Evolutionary conservation across 768 basidiomycete genomes (phyloP).

Genomic region (Macrolepiota dolichaula): DNA sequence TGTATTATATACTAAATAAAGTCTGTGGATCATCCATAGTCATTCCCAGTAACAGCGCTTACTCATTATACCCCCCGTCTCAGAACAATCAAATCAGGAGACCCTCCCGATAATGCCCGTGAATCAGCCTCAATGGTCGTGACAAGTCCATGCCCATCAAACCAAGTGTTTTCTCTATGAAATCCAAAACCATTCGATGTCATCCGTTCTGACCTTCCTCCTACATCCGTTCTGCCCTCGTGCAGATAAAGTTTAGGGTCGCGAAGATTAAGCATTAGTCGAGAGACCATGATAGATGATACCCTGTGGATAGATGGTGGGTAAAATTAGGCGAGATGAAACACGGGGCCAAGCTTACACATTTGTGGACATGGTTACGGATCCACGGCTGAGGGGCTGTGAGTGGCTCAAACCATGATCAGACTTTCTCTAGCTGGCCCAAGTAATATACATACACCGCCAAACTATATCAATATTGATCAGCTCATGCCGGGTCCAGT

Average conservation of each 20-base stretch:
- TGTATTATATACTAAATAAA: too few species aligned
- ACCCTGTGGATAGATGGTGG: slow-evolving; percentile 6
- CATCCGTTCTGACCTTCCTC: too few species aligned
- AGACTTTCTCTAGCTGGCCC: neutral
- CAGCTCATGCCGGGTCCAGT: neutral
- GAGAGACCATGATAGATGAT: slow-evolving; percentile 18
- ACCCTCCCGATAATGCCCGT: too few species aligned
- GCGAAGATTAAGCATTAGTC: slow-evolving; percentile 22
- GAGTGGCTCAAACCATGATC: neutral
- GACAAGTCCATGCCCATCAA: too few species aligned
- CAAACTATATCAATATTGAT: neutral
- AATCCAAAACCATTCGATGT: too few species aligned
- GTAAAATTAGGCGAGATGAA: neutral
- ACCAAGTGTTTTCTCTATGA: too few species aligned
- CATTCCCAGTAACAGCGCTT: too few species aligned
- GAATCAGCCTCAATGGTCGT: too few species aligned
- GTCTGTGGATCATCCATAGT: too few species aligned
- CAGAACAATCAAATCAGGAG: too few species aligned
- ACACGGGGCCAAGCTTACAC: slow-evolving; percentile 14
- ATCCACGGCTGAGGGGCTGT: slow-evolving; percentile 20
- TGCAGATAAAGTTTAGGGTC: slow-evolving; percentile 17
- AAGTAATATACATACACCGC: neutral
- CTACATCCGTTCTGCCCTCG: neutral
- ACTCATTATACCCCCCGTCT: too few species aligned
- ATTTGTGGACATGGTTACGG: slow-evolving; percentile 23